Conservation (phyloP, 2,329 filamentous ascomycete species). For the Talaromyces sp. region DNA sequence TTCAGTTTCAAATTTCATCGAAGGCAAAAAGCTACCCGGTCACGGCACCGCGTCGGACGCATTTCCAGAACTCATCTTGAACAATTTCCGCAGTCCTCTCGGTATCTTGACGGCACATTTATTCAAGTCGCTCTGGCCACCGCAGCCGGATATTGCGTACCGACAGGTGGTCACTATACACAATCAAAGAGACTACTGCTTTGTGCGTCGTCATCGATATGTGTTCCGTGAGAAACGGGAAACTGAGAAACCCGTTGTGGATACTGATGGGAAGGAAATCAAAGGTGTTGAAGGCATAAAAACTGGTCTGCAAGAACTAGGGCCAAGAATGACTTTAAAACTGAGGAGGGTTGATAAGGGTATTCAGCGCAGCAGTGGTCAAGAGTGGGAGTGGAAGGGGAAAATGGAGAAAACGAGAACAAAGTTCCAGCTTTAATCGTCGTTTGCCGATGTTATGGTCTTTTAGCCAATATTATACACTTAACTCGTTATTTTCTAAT, state of each 20-base stretch:
- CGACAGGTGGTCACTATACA: slow-evolving; percentile 88
- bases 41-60: slow-evolving; percentile 89
- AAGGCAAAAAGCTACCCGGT: slow-evolving; percentile 80
- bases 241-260: slow-evolving; percentile 82
- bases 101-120: slow-evolving; percentile 83
- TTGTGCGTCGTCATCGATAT: slow-evolving; percentile 85
- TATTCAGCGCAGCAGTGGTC: slow-evolving; percentile 69
- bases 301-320: slow-evolving; percentile 85
- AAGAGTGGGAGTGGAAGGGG: slow-evolving; percentile 96
- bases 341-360: slow-evolving; percentile 87
- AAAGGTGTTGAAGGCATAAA: slow-evolving; percentile 81
- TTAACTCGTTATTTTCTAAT: not conserved
- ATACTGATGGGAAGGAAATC: slow-evolving; percentile 75
- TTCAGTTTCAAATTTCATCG: slow-evolving; percentile 82
- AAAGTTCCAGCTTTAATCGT: slow-evolving; percentile 76
- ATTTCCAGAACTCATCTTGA: slow-evolving; percentile 83
- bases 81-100: slow-evolving; percentile 91
- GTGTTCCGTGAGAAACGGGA: slow-evolving; percentile 84
- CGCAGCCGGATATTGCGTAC: slow-evolving; percentile 76
- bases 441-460: not conserved
- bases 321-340: slow-evolving; percentile 80
- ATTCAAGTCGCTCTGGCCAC: slow-evolving; percentile 76
- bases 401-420: slow-evolving; percentile 93
- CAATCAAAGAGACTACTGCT: slow-evolving; percentile 95
- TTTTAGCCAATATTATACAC: not conserved